phyloP scores from a whole-genome alignment of 1,284 basidiomycete species.

The Thelephora terrestris region DNA sequence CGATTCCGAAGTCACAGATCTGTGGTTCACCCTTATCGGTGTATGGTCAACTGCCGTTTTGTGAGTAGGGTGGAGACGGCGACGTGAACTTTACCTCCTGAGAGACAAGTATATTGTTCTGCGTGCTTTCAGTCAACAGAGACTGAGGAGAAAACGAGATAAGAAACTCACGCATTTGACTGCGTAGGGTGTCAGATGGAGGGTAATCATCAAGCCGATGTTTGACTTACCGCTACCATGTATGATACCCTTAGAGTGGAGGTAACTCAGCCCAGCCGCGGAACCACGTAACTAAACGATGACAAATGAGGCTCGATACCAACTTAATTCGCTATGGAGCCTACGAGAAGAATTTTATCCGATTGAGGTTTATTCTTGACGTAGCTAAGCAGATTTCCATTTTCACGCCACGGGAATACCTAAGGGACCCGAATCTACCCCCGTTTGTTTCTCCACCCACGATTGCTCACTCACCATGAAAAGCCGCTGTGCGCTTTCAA shows the following conservation, averaged over 20 bases:
- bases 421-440: slow-evolving; percentile 12
- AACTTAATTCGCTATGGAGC: slow-evolving; percentile 6
- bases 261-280: slow-evolving; percentile 40
- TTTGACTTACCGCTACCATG: slow-evolving; percentile 43
- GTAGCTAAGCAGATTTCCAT: slow-evolving; percentile 43
- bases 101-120: slow-evolving; percentile 49
- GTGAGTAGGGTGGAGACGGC: neutral
- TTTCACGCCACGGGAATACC: slow-evolving; percentile 51
- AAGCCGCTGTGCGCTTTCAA: slow-evolving; percentile 37
- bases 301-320: slow-evolving; percentile 3
- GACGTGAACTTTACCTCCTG: slow-evolving; percentile 15
- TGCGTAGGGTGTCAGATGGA: slow-evolving; percentile 13
- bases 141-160: neutral
- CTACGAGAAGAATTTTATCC: slow-evolving; percentile 33
- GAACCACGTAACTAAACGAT: slow-evolving; percentile 35
- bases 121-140: slow-evolving; percentile 1
- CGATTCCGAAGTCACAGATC: slow-evolving; percentile 52
- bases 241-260: slow-evolving; percentile 37
- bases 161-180: slow-evolving; percentile 48
- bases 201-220: neutral
- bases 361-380: slow-evolving; percentile 22
- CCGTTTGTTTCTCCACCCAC: neutral
- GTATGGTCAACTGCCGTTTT: neutral
- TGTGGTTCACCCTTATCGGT: slow-evolving; percentile 35
- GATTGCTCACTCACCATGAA: slow-evolving; percentile 28